Base-by-base conservation (phyloP, 108 stramenopile species). In the Cylindrotheca closterium region DNA sequence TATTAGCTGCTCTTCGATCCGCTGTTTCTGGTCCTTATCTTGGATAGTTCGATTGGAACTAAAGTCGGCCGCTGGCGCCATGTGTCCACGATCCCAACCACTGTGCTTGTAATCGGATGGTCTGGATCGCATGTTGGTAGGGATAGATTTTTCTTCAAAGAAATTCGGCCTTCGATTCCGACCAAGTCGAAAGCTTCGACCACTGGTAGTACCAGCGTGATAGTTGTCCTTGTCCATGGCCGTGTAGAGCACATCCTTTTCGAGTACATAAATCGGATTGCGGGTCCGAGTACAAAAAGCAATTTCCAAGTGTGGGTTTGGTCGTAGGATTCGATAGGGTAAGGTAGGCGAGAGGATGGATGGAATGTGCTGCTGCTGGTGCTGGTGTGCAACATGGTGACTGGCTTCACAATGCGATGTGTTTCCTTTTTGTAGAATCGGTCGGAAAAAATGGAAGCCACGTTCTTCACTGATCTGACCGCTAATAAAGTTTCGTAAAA, bases 21-120 rank as follows among this genome's bases (percentile, higher is more conserved):
- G n/a, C n/a, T n/a, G n/a, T n/a, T n/a, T n/a, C n/a, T 18, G 34
- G 75, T 62, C 19, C 23, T 62, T 23, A 8, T 58, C 24, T 24
- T 18, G 53, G 29, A 47, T 60, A 8, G 60, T 23, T n/a, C n/a
- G n/a, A n/a, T 69, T 19, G 15, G 37, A 34, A 22, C 32, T 47
- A 65, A 83, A 89, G 56, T 91, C 85, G 0, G 85, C 85, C 19
- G 86, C 86, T 3, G 86, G 84, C 49, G 88, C 87, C 69, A 88
- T 53, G 59, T 93, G 92, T 15, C 93, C 93, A n/a, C 89, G 79
- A 74, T 94, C 93, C 48, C 76, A 94, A 1, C 89, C 93, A 37
- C 83, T 82, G 25, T 84, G 62, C 8, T 69, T 62, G 64, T 89
- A 94, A 61, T 89, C 73, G 4, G 64, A 55, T 64, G 84, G 75